Evolutionary conservation across 192 early-diverging fungal species (phyloP), one percentile per base, ranked within the genome.

Genomic region (Coemansia sp.): DNA sequence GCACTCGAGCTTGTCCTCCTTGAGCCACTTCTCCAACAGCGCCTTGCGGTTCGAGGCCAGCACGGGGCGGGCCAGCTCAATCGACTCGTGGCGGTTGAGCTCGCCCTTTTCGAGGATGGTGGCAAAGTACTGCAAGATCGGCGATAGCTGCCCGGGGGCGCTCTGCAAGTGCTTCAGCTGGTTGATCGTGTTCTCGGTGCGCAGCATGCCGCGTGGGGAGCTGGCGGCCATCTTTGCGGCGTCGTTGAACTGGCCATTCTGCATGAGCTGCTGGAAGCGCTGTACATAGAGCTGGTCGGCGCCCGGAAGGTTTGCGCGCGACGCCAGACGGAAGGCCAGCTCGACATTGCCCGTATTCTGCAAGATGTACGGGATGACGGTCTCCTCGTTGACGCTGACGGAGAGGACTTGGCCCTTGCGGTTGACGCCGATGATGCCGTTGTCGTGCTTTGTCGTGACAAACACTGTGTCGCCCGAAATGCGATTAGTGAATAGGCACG

Each of bases 391-490:
- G 36, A 99, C 84, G 64, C 86, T 89, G 19, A 99, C 96, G 17
- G 97, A 98, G 20, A 98, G 86, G 7, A 99, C 96, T 89, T 94
- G 74, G 49, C 97, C 97, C 77, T 95, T 96, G 68, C 94, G 89
- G 82, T 99, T 99, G 60, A 99, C 91, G 41, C 90, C 95, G 67
- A 99, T 92, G 27, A 99, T 89, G 47, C 97, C 97, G 60, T 90
- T 87, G 47, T 95, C 88, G 62, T 95, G 87, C 71, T 95, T 94
- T 41, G 95, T 89, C 62, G 96, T 96, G 15, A 95, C 93, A 90
- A 99, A 99, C 58, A 99, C 94, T n/a, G 97, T 97, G 60, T 98
- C 97, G 20, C 92, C 93, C 72, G 91, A 94, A 68, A 98, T 97
- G 61, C 97, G 88, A 85, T 99, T 98, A 89, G 95, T 95, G 85